Base-by-base conservation (phyloP, 2,329 filamentous ascomycete genomes). In the Stemphylium vesicarium region DNA sequence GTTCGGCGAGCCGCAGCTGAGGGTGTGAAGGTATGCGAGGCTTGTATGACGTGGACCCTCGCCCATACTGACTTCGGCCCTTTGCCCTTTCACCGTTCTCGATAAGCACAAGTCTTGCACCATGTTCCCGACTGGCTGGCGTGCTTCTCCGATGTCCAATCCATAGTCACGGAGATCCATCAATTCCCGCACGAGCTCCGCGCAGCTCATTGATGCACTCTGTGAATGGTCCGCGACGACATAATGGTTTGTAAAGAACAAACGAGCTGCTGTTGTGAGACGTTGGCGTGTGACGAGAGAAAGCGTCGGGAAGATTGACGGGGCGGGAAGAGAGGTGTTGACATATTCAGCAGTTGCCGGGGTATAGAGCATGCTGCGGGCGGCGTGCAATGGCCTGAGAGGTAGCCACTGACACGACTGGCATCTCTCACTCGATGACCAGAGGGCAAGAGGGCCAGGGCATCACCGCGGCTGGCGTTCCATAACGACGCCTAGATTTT, bases 1-100 rank as follows among this genome's bases (percentile, higher is more conserved):
- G 24, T 35, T 29, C 43, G 32, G 24, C 20, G 32, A 46, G 43
- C 33, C 33, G 33, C 91, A 94, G 42, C 89, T 91, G 60, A 41
- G 20, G 22, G 48, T 50, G 49, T 59, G 38, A 56, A 50, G 35
- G 35, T 42, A 92, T 89, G 74, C 91, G 87, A 63, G 83, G 83
- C 84, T 56, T 55, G 53, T 50, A 43, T 35, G 36, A 59, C 56
- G 41, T 29, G 50, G 86, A 91, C 31, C 13, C 51, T 43, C 53
- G 22, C 59, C 80, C 83, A 83, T 81, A 64, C 83, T 83, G 50
- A 84, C 81, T 68, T 81, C 83, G 38, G 76, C 80, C 46, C 79
- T 80, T 29, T 81, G 77, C 78, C 20, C 75, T 71, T 20, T 79
- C 78, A 37, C 18, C 11, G 58, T 79, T 79, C 63, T 83, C 80